These are phyloP conservation scores for Babesia gibsoni DNA, from an alignment of 169 alveolate species.

Conservation along the genomic window DNA sequence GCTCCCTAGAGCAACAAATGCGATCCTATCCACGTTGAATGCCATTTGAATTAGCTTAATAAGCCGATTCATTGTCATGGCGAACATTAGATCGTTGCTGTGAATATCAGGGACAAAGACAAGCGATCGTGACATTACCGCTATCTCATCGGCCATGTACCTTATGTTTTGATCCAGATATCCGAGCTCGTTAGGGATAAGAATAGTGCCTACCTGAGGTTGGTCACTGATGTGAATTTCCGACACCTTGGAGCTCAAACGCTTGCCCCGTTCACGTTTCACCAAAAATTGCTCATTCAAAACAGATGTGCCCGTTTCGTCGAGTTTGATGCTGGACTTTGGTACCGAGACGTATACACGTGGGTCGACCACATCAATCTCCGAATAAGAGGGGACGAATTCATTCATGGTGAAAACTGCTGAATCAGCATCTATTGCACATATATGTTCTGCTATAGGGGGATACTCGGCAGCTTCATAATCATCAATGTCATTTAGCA, in stretches of 20 bases:
- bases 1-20: slow-evolving; percentile 48
- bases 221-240: slow-evolving; percentile 35
- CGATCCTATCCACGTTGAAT: slow-evolving; percentile 47
- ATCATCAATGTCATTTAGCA: slow-evolving; percentile 55
- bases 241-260: slow-evolving; percentile 1
- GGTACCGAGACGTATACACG: slow-evolving; percentile 50
- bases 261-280: slow-evolving; percentile 24
- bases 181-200: slow-evolving; percentile 55
- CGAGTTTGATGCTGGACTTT: slow-evolving; percentile 24
- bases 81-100: slow-evolving; percentile 18
- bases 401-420: slow-evolving; percentile 41
- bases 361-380: slow-evolving; percentile 25
- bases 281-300: slow-evolving; percentile 22
- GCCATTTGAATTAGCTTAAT: slow-evolving; percentile 48
- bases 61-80: slow-evolving; percentile 31
- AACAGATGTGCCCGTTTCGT: slow-evolving; percentile 3
- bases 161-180: slow-evolving; percentile 54
- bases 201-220: slow-evolving; percentile 29
- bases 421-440: slow-evolving; percentile 11
- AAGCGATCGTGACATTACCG: slow-evolving; percentile 15
- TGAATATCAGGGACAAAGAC: slow-evolving; percentile 56
- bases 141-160: slow-evolving; percentile 54
- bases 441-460: background rate
- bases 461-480: slow-evolving; percentile 55
- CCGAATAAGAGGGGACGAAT: slow-evolving; percentile 15